Evolutionary conservation across 148 eudicot genomes (phyloP).

Genomic region (Spergularia bocconei): DNA sequence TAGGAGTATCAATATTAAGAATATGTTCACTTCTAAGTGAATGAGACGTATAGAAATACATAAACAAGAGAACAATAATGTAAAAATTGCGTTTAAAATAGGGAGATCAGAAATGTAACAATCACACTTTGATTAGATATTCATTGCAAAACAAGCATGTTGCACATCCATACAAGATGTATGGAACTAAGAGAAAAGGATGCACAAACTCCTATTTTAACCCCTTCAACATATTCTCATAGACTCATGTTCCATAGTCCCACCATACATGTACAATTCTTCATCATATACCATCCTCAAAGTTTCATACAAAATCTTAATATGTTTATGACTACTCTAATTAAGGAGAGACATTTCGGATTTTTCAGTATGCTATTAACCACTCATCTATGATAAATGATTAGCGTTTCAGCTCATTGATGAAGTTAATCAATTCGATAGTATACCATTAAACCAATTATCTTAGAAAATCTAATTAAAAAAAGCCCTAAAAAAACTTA

Average conservation of each 20-base stretch:
- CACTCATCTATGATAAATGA: neutral
- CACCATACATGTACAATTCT: constrained; percentile 42
- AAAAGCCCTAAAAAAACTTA: neutral
- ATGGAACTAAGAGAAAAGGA: neutral
- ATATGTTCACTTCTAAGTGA: neutral
- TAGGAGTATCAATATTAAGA: too few species aligned
- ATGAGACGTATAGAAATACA: neutral
- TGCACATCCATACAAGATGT: neutral
- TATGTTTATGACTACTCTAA: neutral
- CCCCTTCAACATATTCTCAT: neutral
- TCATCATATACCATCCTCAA: constrained; percentile 24
- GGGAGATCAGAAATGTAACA: neutral
- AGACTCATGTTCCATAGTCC: constrained; percentile 19
- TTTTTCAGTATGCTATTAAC: neutral
- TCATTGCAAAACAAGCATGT: neutral
- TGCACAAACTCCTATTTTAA: constrained; percentile 10
- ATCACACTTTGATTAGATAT: neutral
- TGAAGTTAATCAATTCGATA: neutral
- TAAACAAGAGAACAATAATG: neutral
- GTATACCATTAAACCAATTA: constrained; percentile 1
- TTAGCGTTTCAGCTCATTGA: too few species aligned
- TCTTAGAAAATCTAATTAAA: neutral
- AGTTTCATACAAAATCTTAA: neutral
- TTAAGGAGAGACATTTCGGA: too few species aligned
- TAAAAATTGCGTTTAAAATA: neutral